Conservation (phyloP, 2,329 filamentous ascomycete genomes). For the Orbilia ellipsospora region DNA sequence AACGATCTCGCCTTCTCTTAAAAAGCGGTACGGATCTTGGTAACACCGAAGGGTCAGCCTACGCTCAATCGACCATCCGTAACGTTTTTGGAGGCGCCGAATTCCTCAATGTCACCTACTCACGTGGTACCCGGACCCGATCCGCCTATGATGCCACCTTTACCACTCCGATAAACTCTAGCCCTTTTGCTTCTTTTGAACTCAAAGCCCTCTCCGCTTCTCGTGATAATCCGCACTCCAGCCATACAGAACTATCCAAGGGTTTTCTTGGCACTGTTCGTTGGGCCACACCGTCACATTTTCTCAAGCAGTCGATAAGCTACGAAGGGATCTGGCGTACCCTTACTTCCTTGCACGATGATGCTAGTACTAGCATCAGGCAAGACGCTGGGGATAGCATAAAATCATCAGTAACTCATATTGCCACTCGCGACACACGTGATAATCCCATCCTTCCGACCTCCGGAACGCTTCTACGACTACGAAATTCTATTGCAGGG, state of each 20-base stretch:
- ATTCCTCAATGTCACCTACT: slow-evolving; percentile 82
- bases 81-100: slow-evolving; percentile 97
- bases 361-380: slow-evolving; percentile 83
- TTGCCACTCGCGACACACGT: slow-evolving; percentile 80
- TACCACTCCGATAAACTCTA: slow-evolving; percentile 82
- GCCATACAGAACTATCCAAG: slow-evolving; percentile 87
- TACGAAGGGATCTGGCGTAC: slow-evolving; percentile 90
- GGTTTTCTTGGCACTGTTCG: slow-evolving; percentile 80
- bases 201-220: slow-evolving; percentile 84
- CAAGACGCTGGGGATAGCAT: slow-evolving; percentile 88
- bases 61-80: slow-evolving; percentile 84
- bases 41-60: slow-evolving; percentile 92
- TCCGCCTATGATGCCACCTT: slow-evolving; percentile 91
- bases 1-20: slow-evolving; percentile 84
- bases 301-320: slow-evolving; percentile 79
- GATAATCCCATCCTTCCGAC: slow-evolving; percentile 88
- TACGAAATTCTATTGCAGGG: slow-evolving; percentile 84
- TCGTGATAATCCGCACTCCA: slow-evolving; percentile 81
- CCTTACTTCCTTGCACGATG: slow-evolving; percentile 78
- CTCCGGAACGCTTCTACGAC: slow-evolving; percentile 81
- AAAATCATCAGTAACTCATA: slow-evolving; percentile 86
- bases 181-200: slow-evolving; percentile 82
- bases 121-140: slow-evolving; percentile 84
- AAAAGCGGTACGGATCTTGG: slow-evolving; percentile 96
- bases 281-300: slow-evolving; percentile 69